Conservation (phyloP, 2,329 filamentous ascomycete species). For the Cytospora mali region DNA sequence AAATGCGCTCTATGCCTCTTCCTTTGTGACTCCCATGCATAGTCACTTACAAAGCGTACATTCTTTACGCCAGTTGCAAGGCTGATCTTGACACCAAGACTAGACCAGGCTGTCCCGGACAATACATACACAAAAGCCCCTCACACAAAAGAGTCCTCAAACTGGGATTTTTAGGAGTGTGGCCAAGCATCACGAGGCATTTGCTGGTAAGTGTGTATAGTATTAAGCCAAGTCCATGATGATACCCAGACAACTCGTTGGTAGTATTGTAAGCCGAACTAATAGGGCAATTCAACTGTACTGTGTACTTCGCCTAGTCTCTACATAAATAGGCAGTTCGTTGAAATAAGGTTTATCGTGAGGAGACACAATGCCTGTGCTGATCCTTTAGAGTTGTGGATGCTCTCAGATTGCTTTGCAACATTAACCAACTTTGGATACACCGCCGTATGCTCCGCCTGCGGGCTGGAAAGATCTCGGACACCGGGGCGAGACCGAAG, state of each 20-base stretch:
- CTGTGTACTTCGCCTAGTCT: no score
- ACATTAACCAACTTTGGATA: neutral
- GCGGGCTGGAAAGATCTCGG: neutral
- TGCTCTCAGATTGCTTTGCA: neutral
- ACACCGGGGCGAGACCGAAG: neutral
- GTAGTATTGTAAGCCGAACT: no score
- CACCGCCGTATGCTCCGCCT: neutral
- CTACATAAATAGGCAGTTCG: neutral
- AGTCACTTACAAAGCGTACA: neutral
- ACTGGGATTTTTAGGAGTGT: no score
- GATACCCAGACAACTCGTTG: no score
- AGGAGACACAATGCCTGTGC: neutral
- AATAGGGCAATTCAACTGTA: no score
- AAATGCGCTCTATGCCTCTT: neutral
- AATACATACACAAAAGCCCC: no score
- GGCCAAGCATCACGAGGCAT: no score
- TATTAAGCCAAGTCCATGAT: no score
- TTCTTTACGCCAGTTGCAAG: neutral
- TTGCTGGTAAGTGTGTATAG: no score
- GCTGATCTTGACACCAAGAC: no score
- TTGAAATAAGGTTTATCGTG: constrained; percentile 9
- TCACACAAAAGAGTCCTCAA: no score
- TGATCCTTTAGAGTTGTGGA: neutral
- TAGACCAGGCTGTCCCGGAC: no score
- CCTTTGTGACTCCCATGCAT: neutral